These are phyloP conservation scores for Purpureocillium takamizusanense DNA, from an alignment of 2,329 filamentous ascomycete species.

Conservation along the genomic window DNA sequence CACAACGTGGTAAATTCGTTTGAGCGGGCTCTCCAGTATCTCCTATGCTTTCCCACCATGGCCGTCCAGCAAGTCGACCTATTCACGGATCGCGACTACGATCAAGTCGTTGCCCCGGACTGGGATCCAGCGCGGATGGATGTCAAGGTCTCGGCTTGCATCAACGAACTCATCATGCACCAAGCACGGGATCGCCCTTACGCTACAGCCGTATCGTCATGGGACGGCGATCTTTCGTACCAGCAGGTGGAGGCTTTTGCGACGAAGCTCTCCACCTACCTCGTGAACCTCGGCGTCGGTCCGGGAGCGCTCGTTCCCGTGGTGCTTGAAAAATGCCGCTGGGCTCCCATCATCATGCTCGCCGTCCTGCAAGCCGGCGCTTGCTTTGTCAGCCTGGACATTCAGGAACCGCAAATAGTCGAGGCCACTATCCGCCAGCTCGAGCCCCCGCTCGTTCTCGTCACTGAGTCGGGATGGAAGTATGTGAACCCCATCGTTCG, in stretches of 20 bases:
- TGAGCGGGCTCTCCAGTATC: constrained; percentile 38
- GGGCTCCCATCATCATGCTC: constrained; percentile 61
- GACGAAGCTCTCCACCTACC: constrained; percentile 28
- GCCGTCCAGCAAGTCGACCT: constrained; percentile 38
- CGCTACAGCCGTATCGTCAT: constrained; percentile 30
- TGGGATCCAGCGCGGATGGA: constrained; percentile 28
- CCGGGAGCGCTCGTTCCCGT: constrained; percentile 53
- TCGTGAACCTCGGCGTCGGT: constrained; percentile 41
- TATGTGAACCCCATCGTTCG: constrained; percentile 29
- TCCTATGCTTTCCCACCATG: constrained; percentile 31
- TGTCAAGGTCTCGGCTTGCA: constrained; percentile 28
- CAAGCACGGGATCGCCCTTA: constrained; percentile 29
- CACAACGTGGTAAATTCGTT: constrained; percentile 42
- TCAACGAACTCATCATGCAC: constrained; percentile 35
- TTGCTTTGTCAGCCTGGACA: constrained; percentile 41
- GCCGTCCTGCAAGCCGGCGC: constrained; percentile 54
- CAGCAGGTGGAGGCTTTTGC: constrained; percentile 27
- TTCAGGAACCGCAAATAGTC: constrained; percentile 30
- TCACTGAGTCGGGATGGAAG: constrained; percentile 30
- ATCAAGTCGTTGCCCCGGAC: constrained; percentile 45
- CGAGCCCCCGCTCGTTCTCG: constrained; percentile 33
- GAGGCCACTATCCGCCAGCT: constrained; percentile 33
- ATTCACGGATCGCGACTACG: constrained; percentile 46
- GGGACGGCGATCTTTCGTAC: constrained; percentile 36
- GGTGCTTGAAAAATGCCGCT: constrained; percentile 59